A percentile compares a stretch with the other conserved stretches of the same genome.
phyloP scores from a whole-genome alignment of 768 basidiomycete genomes.

The Wakefieldia striispora region DNA sequence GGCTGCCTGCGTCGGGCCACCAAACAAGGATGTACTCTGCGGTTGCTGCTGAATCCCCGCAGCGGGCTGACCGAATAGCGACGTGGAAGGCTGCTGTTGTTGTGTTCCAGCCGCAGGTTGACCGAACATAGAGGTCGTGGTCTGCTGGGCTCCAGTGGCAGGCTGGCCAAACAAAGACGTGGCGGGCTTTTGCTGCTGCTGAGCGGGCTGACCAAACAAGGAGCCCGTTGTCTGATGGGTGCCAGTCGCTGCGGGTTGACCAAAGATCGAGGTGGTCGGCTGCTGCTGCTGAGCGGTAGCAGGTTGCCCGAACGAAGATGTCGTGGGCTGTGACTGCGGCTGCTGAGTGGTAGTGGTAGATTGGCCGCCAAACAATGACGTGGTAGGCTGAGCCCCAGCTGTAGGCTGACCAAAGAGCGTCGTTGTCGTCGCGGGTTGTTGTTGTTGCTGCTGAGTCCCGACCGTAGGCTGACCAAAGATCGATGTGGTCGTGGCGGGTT shows the following conservation, averaged over 20 bases:
- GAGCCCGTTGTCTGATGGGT: conserved; percentile 31
- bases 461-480: conserved; percentile 22
- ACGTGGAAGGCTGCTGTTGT: conserved; percentile 30
- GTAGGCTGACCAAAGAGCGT: conserved; percentile 39
- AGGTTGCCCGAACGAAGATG: conserved; percentile 29
- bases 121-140: conserved; percentile 20
- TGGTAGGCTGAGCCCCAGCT: conserved; percentile 8
- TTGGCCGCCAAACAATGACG: conserved; percentile 28
- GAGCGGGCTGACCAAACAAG: conserved; percentile 39
- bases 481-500: conserved; percentile 18
- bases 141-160: conserved; percentile 14
- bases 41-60: conserved; percentile 21
- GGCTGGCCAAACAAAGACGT: conserved; percentile 34
- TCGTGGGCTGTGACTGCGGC: conserved; percentile 17
- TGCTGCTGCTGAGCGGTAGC: conserved; percentile 36
- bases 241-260: conserved; percentile 24
- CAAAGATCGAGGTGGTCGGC: conserved; percentile 25
- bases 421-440: conserved; percentile 6
- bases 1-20: conserved; percentile 11
- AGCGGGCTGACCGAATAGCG: conserved; percentile 39
- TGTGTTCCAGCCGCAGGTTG: conserved; percentile 35
- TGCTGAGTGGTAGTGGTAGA: conserved; percentile 9
- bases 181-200: conserved; percentile 26
- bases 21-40: conserved; percentile 30
- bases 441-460: conserved; percentile 30